Evolutionary conservation across 2,329 filamentous ascomycete species (phyloP).

Genomic region (Pseudogymnoascus sp.): DNA sequence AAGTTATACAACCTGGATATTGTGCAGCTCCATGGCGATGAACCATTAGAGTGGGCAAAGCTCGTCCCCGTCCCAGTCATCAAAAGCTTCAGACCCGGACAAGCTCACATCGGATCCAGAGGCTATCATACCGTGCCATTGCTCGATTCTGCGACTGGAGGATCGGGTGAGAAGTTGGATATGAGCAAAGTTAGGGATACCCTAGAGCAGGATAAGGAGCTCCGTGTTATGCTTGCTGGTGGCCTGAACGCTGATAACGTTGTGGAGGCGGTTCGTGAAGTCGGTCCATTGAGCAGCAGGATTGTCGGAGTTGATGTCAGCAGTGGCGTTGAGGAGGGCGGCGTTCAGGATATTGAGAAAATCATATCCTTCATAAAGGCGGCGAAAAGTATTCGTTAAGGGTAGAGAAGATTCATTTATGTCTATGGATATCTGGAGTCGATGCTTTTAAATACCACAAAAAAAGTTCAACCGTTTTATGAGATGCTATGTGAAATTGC

Average conservation of each 20-base stretch:
- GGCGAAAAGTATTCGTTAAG: conserved; percentile 45
- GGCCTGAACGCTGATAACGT: conserved; percentile 79
- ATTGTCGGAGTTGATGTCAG: conserved; percentile 86
- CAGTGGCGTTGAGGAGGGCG: conserved; percentile 82
- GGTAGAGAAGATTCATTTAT: not conserved
- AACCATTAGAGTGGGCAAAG: conserved; percentile 84
- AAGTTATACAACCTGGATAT: conserved; percentile 70
- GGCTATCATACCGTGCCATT: conserved; percentile 80
- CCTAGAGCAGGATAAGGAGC: conserved; percentile 58
- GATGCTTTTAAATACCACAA: not conserved
- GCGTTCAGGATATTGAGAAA: conserved; percentile 70
- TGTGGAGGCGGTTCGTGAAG: conserved; percentile 49
- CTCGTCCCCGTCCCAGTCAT: conserved; percentile 91
- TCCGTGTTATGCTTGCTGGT: conserved; percentile 75
- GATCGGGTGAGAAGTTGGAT: conserved; percentile 72
- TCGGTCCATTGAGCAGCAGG: conserved; percentile 52
- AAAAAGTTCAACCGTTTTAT: not conserved
- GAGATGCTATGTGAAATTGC: conserved; percentile 48
- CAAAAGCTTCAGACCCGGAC: conserved; percentile 68
- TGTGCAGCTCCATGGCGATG: conserved; percentile 86
- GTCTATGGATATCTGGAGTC: not conserved
- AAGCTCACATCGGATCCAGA: conserved; percentile 53
- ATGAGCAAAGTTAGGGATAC: conserved; percentile 57
- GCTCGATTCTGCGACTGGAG: conserved; percentile 78
- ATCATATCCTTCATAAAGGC: conserved; percentile 73